Evolutionary conservation across 1,284 basidiomycete genomes (phyloP), one percentile per base, ranked within the genome.

Genomic region (Cronartium quercuum): DNA sequence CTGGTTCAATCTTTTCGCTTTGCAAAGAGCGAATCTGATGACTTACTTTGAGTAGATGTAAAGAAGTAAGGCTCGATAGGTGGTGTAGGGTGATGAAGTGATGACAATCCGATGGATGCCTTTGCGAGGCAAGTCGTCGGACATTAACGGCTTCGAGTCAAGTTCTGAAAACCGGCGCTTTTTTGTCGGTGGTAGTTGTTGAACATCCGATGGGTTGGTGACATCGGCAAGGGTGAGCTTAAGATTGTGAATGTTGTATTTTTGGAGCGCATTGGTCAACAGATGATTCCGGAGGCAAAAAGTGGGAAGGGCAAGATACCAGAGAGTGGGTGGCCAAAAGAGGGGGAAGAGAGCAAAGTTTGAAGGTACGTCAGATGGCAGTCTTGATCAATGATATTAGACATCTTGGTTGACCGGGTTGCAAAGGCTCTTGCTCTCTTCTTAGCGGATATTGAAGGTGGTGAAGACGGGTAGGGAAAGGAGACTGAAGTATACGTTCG

Each of bases 141-240:
- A 37, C 18, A 12, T 34, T 63, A 63, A 35, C 34, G 61, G 55
- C 24, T 71, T 58, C 29, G 61, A 63, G 57, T 71, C 68, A 21
- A 73, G 34, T 64, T 73, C 63, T 12, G 63, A 73, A 64, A 73
- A 66, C 38, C 70, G 29, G 9, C 63, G 62, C 62, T 73, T 73
- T 41, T 73, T 73, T 12, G 62, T 58, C 21, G 70, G 70, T 44
- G 51, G 70, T 18, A 55, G 44, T 12, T 44, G 62, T 21, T 13
- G 29, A 35, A 58, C 42, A 37, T 73, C 70, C 37, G 63, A 65
- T 51, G 66, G 38, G 40, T 71, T 71, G 38, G 60, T 61, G 51
- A 71, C 68, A 71, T 71, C 68, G 68, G 68, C 68, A 37, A 71
- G 68, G 44, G 68, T 71, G 68, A 71, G 68, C 68, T 71, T 71